A percentile compares a stretch with the other conserved stretches of the same genome.
These are phyloP conservation scores for Lasiosphaeriaceae sp. DNA, from an alignment of 495 filamentous ascomycete species.

Conservation along the genomic window DNA sequence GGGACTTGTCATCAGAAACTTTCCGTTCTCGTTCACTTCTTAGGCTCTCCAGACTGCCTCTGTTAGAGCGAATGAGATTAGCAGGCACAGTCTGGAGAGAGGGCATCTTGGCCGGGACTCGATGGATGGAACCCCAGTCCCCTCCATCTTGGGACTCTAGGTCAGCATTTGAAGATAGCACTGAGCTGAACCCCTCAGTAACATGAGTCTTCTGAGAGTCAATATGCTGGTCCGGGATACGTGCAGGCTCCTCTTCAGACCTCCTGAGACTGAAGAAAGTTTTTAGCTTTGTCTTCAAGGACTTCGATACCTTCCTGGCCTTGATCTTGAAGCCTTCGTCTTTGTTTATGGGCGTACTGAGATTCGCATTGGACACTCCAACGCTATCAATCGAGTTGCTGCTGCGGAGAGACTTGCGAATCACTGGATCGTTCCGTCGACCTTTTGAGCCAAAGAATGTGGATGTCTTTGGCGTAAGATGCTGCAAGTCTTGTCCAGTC, in stretches of 20 bases:
- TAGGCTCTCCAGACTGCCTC: constrained; percentile 51
- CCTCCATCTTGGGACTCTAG: background rate
- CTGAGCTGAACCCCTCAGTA: constrained; percentile 25
- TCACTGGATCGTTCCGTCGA: constrained; percentile 41
- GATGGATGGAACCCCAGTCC: constrained; percentile 35
- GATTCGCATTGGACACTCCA: constrained; percentile 17
- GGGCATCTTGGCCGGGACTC: constrained; percentile 39
- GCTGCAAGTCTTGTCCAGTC: constrained; percentile 2
- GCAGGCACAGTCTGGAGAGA: constrained; percentile 36
- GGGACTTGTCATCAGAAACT: constrained; percentile 54
- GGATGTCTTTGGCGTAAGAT: constrained; percentile 39
- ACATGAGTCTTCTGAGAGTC: constrained; percentile 46
- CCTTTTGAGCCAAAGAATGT: constrained; percentile 43
- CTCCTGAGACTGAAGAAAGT: constrained; percentile 52
- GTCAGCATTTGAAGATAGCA: background rate
- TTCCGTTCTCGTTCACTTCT: constrained; percentile 43
- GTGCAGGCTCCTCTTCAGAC: constrained; percentile 34
- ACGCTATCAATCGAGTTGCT: constrained; percentile 34
- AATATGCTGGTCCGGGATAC: constrained; percentile 48
- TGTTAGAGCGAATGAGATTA: constrained; percentile 38
- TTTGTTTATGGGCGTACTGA: constrained; percentile 15
- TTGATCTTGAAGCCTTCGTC: constrained; percentile 42
- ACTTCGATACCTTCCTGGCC: constrained; percentile 57
- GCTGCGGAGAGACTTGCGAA: constrained; percentile 59
- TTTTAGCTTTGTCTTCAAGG: constrained; percentile 59